phyloP scores from a whole-genome alignment of 192 early-diverging fungal species.

The Gamsiella multidivaricata region DNA sequence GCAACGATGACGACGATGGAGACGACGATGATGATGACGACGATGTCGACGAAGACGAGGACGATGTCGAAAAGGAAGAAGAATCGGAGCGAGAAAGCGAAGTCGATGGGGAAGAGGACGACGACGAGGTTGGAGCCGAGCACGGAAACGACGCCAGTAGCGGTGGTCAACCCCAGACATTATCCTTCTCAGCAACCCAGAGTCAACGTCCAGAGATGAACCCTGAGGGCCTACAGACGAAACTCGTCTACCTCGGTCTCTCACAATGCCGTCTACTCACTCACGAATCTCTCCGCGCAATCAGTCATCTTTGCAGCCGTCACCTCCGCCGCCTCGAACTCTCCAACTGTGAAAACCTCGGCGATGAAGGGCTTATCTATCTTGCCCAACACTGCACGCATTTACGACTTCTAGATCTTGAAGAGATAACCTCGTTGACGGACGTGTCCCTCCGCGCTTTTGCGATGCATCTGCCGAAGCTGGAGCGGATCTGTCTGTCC shows the following conservation, averaged over 20 bases:
- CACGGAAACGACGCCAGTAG: background rate
- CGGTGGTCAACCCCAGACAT: background rate
- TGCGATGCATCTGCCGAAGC: slow-evolving; percentile 33
- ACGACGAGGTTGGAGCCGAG: slow-evolving; percentile 4
- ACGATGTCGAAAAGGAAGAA: slow-evolving; percentile 22
- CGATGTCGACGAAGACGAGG: slow-evolving; percentile 9
- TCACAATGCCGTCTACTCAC: slow-evolving; percentile 57
- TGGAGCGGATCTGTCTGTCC: slow-evolving; percentile 45
- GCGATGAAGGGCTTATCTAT: slow-evolving; percentile 53
- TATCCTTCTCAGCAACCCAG: background rate
- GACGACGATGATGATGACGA: slow-evolving; percentile 8
- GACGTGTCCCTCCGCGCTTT: slow-evolving; percentile 55
- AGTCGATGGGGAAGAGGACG: slow-evolving; percentile 15
- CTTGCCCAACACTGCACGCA: slow-evolving; percentile 38
- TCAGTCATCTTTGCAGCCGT: slow-evolving; percentile 37
- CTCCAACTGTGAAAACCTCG: slow-evolving; percentile 54
- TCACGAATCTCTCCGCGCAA: slow-evolving; percentile 37
- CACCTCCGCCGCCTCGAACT: slow-evolving; percentile 61
- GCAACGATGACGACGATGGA: slow-evolving; percentile 11
- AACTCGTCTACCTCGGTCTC: slow-evolving; percentile 55
- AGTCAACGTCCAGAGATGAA: background rate
- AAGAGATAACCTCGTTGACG: slow-evolving; percentile 24
- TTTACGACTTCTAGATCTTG: slow-evolving; percentile 33
- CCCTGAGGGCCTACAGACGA: slow-evolving; percentile 30
- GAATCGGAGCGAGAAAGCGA: slow-evolving; percentile 26